Conservation (phyloP, 2,329 filamentous ascomycete species). For the Macrophomina phaseolina region DNA sequence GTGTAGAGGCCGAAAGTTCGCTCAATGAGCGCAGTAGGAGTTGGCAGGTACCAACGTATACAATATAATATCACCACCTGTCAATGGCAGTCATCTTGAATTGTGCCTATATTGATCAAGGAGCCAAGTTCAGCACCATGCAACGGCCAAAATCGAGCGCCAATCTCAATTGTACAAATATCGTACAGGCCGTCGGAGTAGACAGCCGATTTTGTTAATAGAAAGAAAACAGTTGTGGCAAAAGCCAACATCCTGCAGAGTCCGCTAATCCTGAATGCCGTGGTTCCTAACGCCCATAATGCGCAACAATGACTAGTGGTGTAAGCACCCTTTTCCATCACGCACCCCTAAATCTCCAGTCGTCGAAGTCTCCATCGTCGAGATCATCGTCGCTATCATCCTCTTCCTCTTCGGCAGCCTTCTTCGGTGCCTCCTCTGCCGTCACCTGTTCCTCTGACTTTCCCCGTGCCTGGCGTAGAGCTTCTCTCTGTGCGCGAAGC, state of each 20-base stretch:
- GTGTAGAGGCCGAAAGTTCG: too few relatives aligned
- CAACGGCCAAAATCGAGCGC: too few relatives aligned
- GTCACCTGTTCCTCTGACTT: slow-evolving; percentile 18
- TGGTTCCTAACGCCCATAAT: slow-evolving; percentile 6
- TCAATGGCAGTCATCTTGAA: too few relatives aligned
- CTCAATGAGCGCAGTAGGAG: too few relatives aligned
- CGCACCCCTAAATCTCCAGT: slow-evolving; percentile 44
- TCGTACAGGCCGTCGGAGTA: neutral
- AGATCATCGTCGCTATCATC: slow-evolving; percentile 45
- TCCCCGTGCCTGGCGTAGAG: slow-evolving; percentile 40
- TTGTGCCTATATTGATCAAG: neutral
- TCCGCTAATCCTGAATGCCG: slow-evolving; percentile 12
- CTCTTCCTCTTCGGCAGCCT: slow-evolving; percentile 32
- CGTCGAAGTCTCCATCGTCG: slow-evolving; percentile 39
- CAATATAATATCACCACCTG: too few relatives aligned
- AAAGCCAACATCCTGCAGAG: slow-evolving; percentile 15
- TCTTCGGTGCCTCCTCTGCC: slow-evolving; percentile 27
- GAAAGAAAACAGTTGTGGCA: neutral
- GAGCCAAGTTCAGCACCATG: neutral
- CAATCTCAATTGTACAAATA: neutral
- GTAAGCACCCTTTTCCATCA: slow-evolving; percentile 29
- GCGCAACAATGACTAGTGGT: neutral
- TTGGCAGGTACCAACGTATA: too few relatives aligned
- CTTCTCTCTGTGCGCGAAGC: slow-evolving; percentile 54
- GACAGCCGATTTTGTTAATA: neutral